phyloP scores from a whole-genome alignment of 2,329 filamentous ascomycete species.

The Aspergillus novoparasiticus region DNA sequence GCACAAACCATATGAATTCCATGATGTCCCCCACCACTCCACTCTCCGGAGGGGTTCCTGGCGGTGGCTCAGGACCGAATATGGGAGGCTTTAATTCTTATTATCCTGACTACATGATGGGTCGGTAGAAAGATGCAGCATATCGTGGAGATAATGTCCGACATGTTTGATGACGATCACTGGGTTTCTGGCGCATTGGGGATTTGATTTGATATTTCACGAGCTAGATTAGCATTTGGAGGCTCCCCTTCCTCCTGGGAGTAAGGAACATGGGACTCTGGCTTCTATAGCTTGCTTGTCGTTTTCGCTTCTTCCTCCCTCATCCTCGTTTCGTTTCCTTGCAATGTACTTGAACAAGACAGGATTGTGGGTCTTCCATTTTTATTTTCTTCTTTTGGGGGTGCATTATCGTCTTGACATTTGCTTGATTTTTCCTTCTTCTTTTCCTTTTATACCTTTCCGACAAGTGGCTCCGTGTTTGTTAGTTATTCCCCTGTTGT shows the following conservation, averaged over 20 bases:
- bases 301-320: constrained; percentile 15
- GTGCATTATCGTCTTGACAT: constrained; percentile 33
- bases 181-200: constrained; percentile 45
- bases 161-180: constrained; percentile 45
- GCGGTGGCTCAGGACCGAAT: constrained; percentile 32
- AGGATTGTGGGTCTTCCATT: constrained; percentile 34
- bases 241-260: constrained; percentile 39
- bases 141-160: constrained; percentile 41
- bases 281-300: constrained; percentile 33
- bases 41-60: constrained; percentile 30
- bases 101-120: constrained; percentile 54
- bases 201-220: constrained; percentile 33
- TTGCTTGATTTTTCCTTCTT: constrained; percentile 11
- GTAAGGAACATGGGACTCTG: constrained; percentile 37
- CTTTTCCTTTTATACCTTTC: constrained; percentile 14
- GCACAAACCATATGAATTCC: constrained; percentile 35
- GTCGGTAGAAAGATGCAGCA: constrained; percentile 39
- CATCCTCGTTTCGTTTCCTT: constrained; percentile 10
- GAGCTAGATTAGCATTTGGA: constrained; percentile 47
- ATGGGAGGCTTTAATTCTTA: constrained; percentile 40
- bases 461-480: constrained; percentile 17
- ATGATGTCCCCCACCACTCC: constrained; percentile 35
- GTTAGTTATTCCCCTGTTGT: constrained; percentile 13
- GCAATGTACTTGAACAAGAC: constrained; percentile 33
- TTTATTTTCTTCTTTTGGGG: constrained; percentile 30